Percentiles rank a stretch among this genome's conserved stretches.
These are phyloP conservation scores for Nicotiana undulata DNA, from an alignment of 257 asterid genomes.

Conservation along the genomic window DNA sequence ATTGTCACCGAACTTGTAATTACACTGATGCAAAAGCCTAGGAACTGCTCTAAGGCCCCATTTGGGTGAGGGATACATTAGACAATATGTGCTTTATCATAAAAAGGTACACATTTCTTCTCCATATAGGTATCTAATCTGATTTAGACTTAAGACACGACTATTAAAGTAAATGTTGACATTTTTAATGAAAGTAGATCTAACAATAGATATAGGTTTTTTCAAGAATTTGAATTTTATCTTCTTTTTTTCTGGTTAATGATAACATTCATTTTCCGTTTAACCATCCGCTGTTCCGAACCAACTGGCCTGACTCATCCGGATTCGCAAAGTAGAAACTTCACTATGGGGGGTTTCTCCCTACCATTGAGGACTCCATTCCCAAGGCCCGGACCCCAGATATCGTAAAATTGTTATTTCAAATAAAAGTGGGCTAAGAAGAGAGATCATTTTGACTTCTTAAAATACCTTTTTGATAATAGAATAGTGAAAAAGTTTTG, in stretches of 20 bases:
- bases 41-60: not conserved
- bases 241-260: not conserved
- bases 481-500: not conserved
- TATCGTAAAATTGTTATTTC: not conserved
- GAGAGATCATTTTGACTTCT: not conserved
- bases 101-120: not conserved
- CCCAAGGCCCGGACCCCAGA: not conserved
- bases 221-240: not conserved
- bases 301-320: no score
- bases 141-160: not conserved
- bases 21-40: not conserved
- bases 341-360: not conserved
- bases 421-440: not conserved
- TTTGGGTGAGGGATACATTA: not conserved
- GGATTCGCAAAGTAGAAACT: not conserved
- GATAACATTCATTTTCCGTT: not conserved
- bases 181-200: not conserved
- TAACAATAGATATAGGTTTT: not conserved
- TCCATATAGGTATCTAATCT: not conserved
- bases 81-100: not conserved
- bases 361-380: not conserved
- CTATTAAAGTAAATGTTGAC: not conserved
- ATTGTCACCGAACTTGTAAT: not conserved
- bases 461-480: not conserved
- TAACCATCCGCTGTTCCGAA: not conserved